These are phyloP conservation scores for Golubevia pallescens DNA, from an alignment of 1,284 basidiomycete genomes.

Conservation along the genomic window DNA sequence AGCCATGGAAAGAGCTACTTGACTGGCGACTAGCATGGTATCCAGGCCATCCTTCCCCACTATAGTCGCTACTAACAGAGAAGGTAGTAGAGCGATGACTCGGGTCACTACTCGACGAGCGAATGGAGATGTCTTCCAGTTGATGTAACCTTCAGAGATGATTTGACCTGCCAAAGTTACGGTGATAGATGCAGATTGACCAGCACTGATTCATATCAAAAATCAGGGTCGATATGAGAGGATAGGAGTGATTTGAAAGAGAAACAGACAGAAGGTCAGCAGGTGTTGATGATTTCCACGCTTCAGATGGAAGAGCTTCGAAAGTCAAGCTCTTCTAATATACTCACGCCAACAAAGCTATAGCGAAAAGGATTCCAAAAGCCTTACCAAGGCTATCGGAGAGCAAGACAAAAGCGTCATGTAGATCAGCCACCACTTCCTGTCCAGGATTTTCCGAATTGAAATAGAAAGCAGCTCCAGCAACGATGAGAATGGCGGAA, in stretches of 20 bases:
- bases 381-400: conserved; percentile 28
- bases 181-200: conserved; percentile 90
- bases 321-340: neutral
- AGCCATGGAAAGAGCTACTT: conserved; percentile 84
- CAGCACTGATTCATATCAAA: conserved; percentile 66
- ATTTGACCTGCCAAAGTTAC: conserved; percentile 91
- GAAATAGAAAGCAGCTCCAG: conserved; percentile 53
- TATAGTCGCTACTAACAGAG: conserved; percentile 77
- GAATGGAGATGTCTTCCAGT: conserved; percentile 85
- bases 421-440: conserved; percentile 36
- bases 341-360: conserved; percentile 33
- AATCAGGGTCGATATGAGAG: neutral
- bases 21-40: conserved; percentile 81
- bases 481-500: conserved; percentile 56
- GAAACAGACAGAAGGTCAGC: no score
- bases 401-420: conserved; percentile 51
- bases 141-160: conserved; percentile 90
- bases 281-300: no score
- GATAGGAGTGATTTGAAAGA: neutral
- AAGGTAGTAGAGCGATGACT: conserved; percentile 82
- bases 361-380: conserved; percentile 51
- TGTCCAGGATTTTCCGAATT: conserved; percentile 9
- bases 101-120: conserved; percentile 83
- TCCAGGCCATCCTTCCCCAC: conserved; percentile 80
- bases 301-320: no score